Evolutionary conservation across 306 rosid species (phyloP), one percentile per base, ranked within the genome.

Genomic region (Leucaena leucocephala): DNA sequence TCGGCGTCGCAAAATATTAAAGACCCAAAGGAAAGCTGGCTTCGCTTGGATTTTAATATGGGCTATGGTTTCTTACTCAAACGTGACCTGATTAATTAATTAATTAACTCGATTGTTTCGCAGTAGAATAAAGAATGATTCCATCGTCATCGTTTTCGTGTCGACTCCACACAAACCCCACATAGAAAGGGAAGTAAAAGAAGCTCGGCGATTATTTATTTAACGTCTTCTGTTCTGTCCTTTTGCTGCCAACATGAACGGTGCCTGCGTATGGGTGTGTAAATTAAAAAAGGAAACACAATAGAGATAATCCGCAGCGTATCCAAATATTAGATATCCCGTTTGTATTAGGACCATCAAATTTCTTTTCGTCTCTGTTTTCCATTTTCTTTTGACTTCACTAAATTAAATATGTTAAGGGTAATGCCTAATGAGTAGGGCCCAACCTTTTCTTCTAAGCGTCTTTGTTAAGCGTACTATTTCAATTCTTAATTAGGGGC

Each of bases 191-290:
- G 11, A 19, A 7, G 62, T 13, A n/a, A 3, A 19, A 7, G 62
- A 55, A 21, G 19, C 0, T 8, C 5, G 17, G 39, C 8, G 9
- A 13, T 61, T 15, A 35, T 2, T 35, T 2, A 61, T 27, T 27
- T 27, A 27, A 27, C 2, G 34, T 68, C 22, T 55, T 78, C 19
- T 78, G 79, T 27, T 72, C 19, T 78, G 79, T 78, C 71, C 46
- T 68, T 74, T 38, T 68, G 67, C 48, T 66, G 46, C 15, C 42
- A 57, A 63, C 78, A 66, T 22, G 72, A 45, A 39, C 5, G 72
- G 52, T 62, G 34, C 46, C 15, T 59, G 38, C 39, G 12, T 22
- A 59, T 4, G 6, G 66, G 13, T 33, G 67, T 12, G n/a, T 6
- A 34, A 21, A 15, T 43, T 43, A 22, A 6, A 55, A 68, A 22